Conservation (phyloP, 2,329 filamentous ascomycete species). For the Penicillium crustosum region DNA sequence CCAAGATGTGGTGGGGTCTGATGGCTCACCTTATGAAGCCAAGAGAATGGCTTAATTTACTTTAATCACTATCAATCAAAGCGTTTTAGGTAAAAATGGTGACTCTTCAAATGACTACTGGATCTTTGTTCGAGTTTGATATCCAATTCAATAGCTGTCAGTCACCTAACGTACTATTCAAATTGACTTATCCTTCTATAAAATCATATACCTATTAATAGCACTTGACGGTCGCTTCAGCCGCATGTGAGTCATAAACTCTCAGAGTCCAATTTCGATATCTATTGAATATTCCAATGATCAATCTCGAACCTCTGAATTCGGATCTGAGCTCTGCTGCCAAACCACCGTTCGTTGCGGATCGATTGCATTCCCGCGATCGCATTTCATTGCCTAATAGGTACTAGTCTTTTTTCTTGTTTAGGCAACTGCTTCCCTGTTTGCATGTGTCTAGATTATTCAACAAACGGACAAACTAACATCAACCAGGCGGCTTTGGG, state of each 20-base stretch:
- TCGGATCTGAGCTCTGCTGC: background rate
- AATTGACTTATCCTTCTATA: background rate
- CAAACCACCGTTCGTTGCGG: background rate
- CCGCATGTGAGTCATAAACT: background rate
- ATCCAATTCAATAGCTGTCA: background rate
- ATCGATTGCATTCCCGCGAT: background rate
- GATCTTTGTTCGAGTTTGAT: background rate
- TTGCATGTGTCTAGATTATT: background rate
- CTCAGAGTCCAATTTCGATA: background rate
- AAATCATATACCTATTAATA: background rate
- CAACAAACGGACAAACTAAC: background rate
- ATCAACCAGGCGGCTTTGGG: too few species aligned
- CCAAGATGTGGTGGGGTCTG: background rate
- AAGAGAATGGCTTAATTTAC: slow-evolving; percentile 4
- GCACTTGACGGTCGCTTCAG: background rate
- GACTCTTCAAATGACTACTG: background rate
- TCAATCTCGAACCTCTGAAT: background rate
- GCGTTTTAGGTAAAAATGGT: background rate
- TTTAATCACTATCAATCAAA: background rate
- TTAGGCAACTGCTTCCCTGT: background rate
- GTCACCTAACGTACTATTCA: background rate
- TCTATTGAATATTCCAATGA: background rate
- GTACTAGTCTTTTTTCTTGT: background rate
- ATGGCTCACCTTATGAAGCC: background rate
- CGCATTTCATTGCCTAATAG: background rate